Evolutionary conservation across 2,329 filamentous ascomycete species (phyloP).

Genomic region (Penicillium sp.): DNA sequence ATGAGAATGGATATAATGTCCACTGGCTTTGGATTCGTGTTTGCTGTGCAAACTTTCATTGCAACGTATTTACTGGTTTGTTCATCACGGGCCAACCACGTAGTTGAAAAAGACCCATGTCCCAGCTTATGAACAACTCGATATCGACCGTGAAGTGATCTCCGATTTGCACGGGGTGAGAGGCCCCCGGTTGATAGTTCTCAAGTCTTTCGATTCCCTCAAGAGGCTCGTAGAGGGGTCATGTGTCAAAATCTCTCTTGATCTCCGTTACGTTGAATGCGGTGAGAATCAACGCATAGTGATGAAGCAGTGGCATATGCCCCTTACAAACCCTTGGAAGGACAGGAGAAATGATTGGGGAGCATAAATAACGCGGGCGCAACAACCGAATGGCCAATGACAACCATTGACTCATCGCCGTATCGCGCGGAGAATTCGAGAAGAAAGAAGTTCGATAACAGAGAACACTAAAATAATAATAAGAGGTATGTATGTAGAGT

Average conservation of each 20-base stretch:
- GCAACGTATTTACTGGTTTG: constrained; percentile 27
- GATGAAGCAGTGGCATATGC: constrained; percentile 10
- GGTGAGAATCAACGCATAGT: constrained; percentile 13
- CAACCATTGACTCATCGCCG: constrained; percentile 15
- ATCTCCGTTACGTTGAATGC: constrained; percentile 15
- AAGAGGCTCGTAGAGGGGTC: not conserved
- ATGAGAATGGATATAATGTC: constrained; percentile 14
- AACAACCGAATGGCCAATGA: constrained; percentile 11
- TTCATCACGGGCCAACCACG: constrained; percentile 34
- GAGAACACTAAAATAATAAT: too few relatives aligned
- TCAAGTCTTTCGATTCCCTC: not conserved
- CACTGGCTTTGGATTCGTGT: constrained; percentile 23
- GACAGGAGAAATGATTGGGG: constrained; percentile 4
- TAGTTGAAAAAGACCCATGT: constrained; percentile 42
- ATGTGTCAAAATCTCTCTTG: constrained; percentile 7
- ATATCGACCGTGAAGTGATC: constrained; percentile 38
- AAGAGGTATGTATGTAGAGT: too few relatives aligned
- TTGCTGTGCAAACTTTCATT: constrained; percentile 23
- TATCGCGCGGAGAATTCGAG: constrained; percentile 7
- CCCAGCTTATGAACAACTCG: constrained; percentile 47
- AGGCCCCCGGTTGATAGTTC: constrained; percentile 8
- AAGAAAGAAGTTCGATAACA: constrained; percentile 9
- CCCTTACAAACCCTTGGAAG: too few relatives aligned
- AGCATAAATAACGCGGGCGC: constrained; percentile 7
- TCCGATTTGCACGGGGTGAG: constrained; percentile 34